These are phyloP conservation scores for Pythium grandisporangium DNA, from an alignment of 352 stramenopile genomes.

Conservation along the genomic window DNA sequence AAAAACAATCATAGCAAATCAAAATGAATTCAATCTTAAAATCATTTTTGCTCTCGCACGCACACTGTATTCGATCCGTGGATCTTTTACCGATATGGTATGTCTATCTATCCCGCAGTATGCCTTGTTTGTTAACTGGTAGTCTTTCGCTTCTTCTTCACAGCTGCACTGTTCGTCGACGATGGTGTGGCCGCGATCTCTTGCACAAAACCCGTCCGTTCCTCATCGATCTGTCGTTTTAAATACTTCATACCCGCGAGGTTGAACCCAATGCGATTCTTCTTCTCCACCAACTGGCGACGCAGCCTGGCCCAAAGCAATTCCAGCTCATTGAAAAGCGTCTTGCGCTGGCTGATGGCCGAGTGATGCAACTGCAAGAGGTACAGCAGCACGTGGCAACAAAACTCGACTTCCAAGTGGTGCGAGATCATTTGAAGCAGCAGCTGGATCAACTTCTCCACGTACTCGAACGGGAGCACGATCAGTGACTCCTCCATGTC, in stretches of 20 bases:
- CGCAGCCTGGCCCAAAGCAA: slow-evolving; percentile 71
- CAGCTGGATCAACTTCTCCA: slow-evolving; percentile 91
- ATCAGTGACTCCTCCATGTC: slow-evolving; percentile 98
- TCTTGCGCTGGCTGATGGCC: slow-evolving; percentile 57
- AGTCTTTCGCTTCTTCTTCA: slow-evolving; percentile 53
- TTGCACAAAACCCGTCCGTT: slow-evolving; percentile 69
- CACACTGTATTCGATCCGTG: no score
- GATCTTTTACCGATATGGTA: no score
- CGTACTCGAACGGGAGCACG: slow-evolving; percentile 95
- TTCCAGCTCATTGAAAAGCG: slow-evolving; percentile 70
- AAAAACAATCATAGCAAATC: no score
- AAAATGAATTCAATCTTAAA: no score
- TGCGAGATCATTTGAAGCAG: slow-evolving; percentile 85
- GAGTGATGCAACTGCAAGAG: slow-evolving; percentile 74
- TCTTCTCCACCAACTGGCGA: slow-evolving; percentile 59
- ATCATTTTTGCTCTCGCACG: no score
- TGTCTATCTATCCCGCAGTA: not conserved
- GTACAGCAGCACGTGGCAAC: slow-evolving; percentile 69
- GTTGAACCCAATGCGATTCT: slow-evolving; percentile 86
- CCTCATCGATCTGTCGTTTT: slow-evolving; percentile 75
- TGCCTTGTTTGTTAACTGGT: not conserved
- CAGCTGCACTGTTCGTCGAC: slow-evolving; percentile 1
- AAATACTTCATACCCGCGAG: slow-evolving; percentile 82
- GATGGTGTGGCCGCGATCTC: slow-evolving; percentile 37
- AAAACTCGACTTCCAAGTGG: slow-evolving; percentile 91